Base-by-base conservation (phyloP, 2,329 filamentous ascomycete genomes). In the Trichoderma sp. region DNA sequence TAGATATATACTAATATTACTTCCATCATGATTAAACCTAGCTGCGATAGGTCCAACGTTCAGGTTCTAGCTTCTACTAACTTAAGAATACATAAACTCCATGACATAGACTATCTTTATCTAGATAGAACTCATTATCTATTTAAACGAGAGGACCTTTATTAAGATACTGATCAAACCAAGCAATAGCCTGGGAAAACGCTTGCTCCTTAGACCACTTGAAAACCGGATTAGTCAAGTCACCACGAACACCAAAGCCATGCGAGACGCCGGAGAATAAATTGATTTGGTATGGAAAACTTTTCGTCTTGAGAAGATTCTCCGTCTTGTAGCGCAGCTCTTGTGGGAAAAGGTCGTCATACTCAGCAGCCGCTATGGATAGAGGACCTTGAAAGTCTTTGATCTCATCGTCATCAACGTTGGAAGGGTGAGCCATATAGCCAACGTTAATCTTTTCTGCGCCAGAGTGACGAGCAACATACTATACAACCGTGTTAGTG, bases 191-290 rank as follows among this genome's bases (percentile, higher is more conserved):
- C 87, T 96, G 94, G 78, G 89, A 84, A 82, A 95, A 95, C 0
- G 94, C 93, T 82, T 91, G 89, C 85, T 96, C 93, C 87, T 95
- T 95, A 38, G 91, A 93, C 81, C 91, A 95, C 83, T 88, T 91
- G 80, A 90, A 84, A 74, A 80, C 78, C 24, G 85, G 84, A 75
- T 88, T 84, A 3, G 84, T 85, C 33, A 88, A 74, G 79, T 96
- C 91, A 4, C 87, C 90, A 45, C 93, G 88, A 8, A 94, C 92
- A 18, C 91, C 92, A 80, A 96, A 97, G 0, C 94, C 94, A 81
- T 97, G 94, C 76, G 85, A 82, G 7, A 93, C 92, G 50, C 89
- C 90, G 18, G 90, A 89, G 86, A 92, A 96, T 59, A 96, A 83
- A 77, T 88, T 91, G 75, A 95, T 88, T 82, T 95, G 92, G 84